Base-by-base conservation (phyloP, 106 monocot genomes). In the Hemerocallis citrina region DNA sequence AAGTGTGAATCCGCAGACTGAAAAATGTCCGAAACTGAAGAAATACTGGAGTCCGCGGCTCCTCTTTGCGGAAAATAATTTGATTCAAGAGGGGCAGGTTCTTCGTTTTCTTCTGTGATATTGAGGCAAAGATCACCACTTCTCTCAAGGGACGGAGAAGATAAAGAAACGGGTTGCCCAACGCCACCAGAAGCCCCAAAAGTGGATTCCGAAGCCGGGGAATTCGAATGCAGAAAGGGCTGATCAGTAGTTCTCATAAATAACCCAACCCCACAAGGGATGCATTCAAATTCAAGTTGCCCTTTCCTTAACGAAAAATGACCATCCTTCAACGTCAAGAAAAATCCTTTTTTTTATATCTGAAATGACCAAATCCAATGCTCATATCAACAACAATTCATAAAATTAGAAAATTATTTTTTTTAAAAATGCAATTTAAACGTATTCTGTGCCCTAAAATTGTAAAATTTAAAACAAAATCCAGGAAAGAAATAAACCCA, bases 241-340 rank as follows among this genome's bases (percentile, higher is more conserved):
- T 72, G 64, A 22, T 64, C 65, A 2, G 74, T 59, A 2, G 74
- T 59, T 55, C 43, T 83, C 88, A 83, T 83, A 77, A 64, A 88
- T 34, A 60, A 61, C 14, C 43, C 27, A 30, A 54, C 14, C 43
- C 27, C 25, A 54, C 45, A 57, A 12, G 39, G 55, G 54, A 73
- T 67, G 69, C 72, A 82, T 76, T 67, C 7, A 35, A 51, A 62
- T 44, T 14, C 33, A 50, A 61, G 41, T 30, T 43, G 31, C 17
- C 52, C 8, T 5, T 15, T 48, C 47, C 47, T 48, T n/a, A 5
- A 21, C n/a, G 7, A 38, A 38, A n/a, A 14, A 34, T n/a, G 55
- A 16, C 1, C 55, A 56, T 34, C 30, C 8, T 30, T 56, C 55
- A 34, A 54, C n/a, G n/a, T n/a, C n/a, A 41, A 41, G 41, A 41